Base-by-base conservation (phyloP, 1,139 yeast genomes). In the Chernovozyma aurita region DNA sequence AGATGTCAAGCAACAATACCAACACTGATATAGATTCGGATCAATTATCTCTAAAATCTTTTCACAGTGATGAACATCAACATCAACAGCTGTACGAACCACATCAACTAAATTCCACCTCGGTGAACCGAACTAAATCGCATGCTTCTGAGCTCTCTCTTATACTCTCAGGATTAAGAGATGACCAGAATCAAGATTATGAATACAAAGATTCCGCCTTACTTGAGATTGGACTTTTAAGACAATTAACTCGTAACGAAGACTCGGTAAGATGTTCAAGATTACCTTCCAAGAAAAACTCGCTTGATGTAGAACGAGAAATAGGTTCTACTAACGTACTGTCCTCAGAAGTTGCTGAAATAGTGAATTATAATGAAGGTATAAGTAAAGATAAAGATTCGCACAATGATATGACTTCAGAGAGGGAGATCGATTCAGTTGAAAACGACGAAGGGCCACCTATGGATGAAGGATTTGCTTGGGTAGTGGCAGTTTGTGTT, bases 401-500 rank as follows among this genome's bases (percentile, higher is more conserved):
- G 5, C 13, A 24, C 6, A 12, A 6, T n/a, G 30, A 11, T 8
- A 18, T 12, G 6, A n/a, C n/a, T 7, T 9, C 30, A 16, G 20
- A 15, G 13, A 6, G 15, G 27, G 29, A 15, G 28, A 30, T 13
- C 24, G 33, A 31, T 13, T 35, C 30, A 12, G 29, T 20, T 5
- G 37, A 21, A 5, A 35, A 34, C 5, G 39, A 30, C 16, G 39
- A 50, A 9, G 66, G 61, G 31, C 60, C 65, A 28, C 83, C 82
- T 2, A 78, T 83, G 2, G 90, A 83, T 56, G 76, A 78, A 18
- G 85, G 85, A 1, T 73, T 73, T 44, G 87, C 85, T 1, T 84
- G 92, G 88, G 73, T 80, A 5, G 70, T 80, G 36, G 77, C 80
- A 0, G 37, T 72, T 2, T 73, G 83, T 45, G 75, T 75, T 1